phyloP scores from a whole-genome alignment of 352 stramenopile species.

The Pythium vanterpoolii region DNA sequence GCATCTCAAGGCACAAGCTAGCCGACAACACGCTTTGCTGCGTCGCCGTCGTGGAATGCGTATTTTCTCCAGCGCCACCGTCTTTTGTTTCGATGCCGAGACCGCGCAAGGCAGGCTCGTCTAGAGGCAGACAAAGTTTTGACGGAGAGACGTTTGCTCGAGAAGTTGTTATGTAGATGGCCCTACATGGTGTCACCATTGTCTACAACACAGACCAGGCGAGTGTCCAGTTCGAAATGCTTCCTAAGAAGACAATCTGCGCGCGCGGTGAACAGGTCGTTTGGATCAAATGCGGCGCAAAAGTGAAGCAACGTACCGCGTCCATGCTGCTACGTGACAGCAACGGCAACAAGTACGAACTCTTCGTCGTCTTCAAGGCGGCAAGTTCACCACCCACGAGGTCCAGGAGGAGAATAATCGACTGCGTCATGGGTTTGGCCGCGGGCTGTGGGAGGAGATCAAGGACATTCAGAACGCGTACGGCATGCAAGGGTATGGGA shows the following conservation, averaged over 20 bases:
- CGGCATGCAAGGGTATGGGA: conserved; percentile 23
- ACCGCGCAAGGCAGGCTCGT: not conserved
- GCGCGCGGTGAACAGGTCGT: conserved; percentile 1
- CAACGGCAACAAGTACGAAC: conserved; percentile 24
- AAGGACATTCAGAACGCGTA: conserved; percentile 3
- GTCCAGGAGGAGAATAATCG: conserved; percentile 19
- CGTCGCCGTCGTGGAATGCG: not conserved
- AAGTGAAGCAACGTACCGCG: conserved; percentile 28
- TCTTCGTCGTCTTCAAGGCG: conserved; percentile 30
- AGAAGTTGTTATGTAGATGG: not conserved
- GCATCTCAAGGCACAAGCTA: not conserved
- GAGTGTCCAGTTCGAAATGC: conserved; percentile 18
- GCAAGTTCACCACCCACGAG: not conserved
- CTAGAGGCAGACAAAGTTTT: not conserved
- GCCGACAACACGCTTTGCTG: not conserved
- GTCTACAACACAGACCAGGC: conserved; percentile 18
- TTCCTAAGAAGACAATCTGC: conserved; percentile 15
- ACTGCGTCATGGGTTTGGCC: conserved; percentile 10
- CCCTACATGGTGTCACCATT: not conserved
- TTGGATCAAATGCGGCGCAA: conserved; percentile 21
- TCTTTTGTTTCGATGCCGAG: conserved; percentile 7
- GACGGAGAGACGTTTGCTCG: conserved; percentile 2
- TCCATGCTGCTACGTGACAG: conserved; percentile 26
- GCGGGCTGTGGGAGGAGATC: conserved; percentile 14
- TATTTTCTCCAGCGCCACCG: conserved; percentile 7